Conservation (phyloP, 371 early-diverging fungal species). For the Rhizopus sp. region DNA sequence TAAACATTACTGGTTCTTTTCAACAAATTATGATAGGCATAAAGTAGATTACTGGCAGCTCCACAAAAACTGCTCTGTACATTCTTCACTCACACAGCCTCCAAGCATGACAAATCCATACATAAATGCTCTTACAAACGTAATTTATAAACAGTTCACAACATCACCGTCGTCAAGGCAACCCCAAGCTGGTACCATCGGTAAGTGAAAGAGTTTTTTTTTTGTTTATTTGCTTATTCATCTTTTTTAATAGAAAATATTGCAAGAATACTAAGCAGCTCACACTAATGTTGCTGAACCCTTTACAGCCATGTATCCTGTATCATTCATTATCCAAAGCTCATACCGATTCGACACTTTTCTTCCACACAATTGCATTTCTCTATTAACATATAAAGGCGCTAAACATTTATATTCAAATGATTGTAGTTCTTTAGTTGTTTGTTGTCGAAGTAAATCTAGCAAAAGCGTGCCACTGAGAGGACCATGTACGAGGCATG, state of each 20-base stretch:
- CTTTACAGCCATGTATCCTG: slow-evolving; percentile 71
- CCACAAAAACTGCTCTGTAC: slow-evolving; percentile 17
- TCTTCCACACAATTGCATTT: slow-evolving; percentile 54
- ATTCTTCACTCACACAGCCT: background rate
- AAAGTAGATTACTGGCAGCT: slow-evolving; percentile 39
- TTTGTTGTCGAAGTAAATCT: slow-evolving; percentile 51
- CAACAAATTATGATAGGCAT: slow-evolving; percentile 30
- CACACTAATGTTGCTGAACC: slow-evolving; percentile 50
- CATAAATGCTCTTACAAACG: slow-evolving; percentile 10
- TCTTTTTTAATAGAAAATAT: slow-evolving; percentile 14
- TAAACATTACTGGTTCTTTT: slow-evolving; percentile 50
- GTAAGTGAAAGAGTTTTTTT: slow-evolving; percentile 5
- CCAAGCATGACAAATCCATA: background rate
- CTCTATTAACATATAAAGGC: slow-evolving; percentile 64
- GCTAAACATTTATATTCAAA: slow-evolving; percentile 75
- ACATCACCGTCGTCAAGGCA: slow-evolving; percentile 4
- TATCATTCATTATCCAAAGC: slow-evolving; percentile 70
- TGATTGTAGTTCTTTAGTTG: slow-evolving; percentile 25
- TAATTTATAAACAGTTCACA: slow-evolving; percentile 16
- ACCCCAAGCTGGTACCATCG: slow-evolving; percentile 5
- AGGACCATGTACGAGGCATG: slow-evolving; percentile 83
- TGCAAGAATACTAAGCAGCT: slow-evolving; percentile 4
- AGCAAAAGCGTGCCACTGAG: slow-evolving; percentile 75
- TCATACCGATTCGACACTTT: slow-evolving; percentile 49
- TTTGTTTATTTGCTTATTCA: slow-evolving; percentile 10